A percentile compares a stretch with the other conserved stretches of the same genome.
phyloP scores from a whole-genome alignment of 2,329 filamentous ascomycete species.

The Penicillium fuscoglaucum region DNA sequence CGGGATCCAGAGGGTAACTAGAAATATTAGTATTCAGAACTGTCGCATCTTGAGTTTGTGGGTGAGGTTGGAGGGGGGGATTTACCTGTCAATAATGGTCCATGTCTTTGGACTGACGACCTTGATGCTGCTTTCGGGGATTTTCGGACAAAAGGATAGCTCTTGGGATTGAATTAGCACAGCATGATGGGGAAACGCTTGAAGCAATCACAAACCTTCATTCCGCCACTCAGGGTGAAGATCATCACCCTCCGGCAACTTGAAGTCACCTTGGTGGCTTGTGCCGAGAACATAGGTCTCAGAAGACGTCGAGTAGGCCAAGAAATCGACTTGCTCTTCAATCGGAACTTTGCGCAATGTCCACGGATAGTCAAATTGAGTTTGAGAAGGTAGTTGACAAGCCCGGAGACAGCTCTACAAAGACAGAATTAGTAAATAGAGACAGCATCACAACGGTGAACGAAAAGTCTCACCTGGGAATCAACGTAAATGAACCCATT shows the following conservation, averaged over 20 bases:
- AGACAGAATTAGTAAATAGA: slow-evolving; percentile 13
- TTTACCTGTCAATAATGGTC: slow-evolving; percentile 69
- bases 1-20: slow-evolving; percentile 66
- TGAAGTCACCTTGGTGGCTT: slow-evolving; percentile 67
- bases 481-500: slow-evolving; percentile 83
- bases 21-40: not conserved
- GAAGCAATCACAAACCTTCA: slow-evolving; percentile 55
- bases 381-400: slow-evolving; percentile 67
- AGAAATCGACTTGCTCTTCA: slow-evolving; percentile 66
- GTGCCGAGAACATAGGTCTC: slow-evolving; percentile 76
- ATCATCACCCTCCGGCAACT: slow-evolving; percentile 82
- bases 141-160: slow-evolving; percentile 62
- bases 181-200: not conserved
- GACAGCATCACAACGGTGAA: not conserved
- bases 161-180: slow-evolving; percentile 36
- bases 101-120: slow-evolving; percentile 76
- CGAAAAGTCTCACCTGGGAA: slow-evolving; percentile 45
- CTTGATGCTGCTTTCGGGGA: slow-evolving; percentile 71
- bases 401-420: slow-evolving; percentile 68
- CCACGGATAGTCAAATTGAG: slow-evolving; percentile 74
- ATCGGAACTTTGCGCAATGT: slow-evolving; percentile 70
- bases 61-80: slow-evolving; percentile 1
- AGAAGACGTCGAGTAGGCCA: slow-evolving; percentile 75
- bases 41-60: not conserved
- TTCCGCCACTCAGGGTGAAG: slow-evolving; percentile 77